Percentiles rank a stretch among this genome's conserved stretches.
phyloP scores from a whole-genome alignment of 2,329 filamentous ascomycete species.

The Sclerotinia sclerotiorum region DNA sequence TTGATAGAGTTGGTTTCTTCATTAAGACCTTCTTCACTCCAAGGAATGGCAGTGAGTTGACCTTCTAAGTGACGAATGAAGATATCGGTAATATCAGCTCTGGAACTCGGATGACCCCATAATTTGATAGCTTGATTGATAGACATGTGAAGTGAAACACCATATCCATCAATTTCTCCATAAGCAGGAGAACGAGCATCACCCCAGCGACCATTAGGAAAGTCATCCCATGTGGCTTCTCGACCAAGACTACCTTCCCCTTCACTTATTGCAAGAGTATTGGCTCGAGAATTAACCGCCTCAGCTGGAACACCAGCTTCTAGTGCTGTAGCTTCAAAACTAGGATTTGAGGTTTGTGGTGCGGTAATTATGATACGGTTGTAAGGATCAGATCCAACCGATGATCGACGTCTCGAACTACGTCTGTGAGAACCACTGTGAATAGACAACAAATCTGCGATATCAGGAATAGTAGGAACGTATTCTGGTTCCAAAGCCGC shows the following conservation, averaged over 20 bases:
- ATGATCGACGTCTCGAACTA: conserved; percentile 41
- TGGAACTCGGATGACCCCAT: conserved; percentile 76
- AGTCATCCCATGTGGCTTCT: conserved; percentile 98
- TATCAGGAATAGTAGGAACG: conserved; percentile 36
- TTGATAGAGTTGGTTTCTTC: conserved; percentile 83
- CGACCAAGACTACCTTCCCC: conserved; percentile 85
- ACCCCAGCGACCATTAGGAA: conserved; percentile 93
- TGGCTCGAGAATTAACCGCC: conserved; percentile 73
- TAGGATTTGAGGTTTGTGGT: conserved; percentile 56
- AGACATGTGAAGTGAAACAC: conserved; percentile 89
- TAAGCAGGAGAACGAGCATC: conserved; percentile 91
- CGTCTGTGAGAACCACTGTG: conserved; percentile 20
- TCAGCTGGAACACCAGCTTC: conserved; percentile 76
- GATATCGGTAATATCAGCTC: conserved; percentile 71
- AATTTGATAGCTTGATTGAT: conserved; percentile 78
- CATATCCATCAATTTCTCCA: conserved; percentile 97
- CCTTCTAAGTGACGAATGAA: conserved; percentile 82
- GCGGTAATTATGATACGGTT: conserved; percentile 83
- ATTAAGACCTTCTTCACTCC: conserved; percentile 87
- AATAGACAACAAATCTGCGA: conserved; percentile 38
- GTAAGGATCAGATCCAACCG: conserved; percentile 79
- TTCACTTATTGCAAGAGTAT: conserved; percentile 90
- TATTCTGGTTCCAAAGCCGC: conserved; percentile 46
- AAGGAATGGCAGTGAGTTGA: conserved; percentile 78
- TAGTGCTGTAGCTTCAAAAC: conserved; percentile 70